phyloP scores from a whole-genome alignment of 768 basidiomycete species.

The Pleurotus ostreatus region DNA sequence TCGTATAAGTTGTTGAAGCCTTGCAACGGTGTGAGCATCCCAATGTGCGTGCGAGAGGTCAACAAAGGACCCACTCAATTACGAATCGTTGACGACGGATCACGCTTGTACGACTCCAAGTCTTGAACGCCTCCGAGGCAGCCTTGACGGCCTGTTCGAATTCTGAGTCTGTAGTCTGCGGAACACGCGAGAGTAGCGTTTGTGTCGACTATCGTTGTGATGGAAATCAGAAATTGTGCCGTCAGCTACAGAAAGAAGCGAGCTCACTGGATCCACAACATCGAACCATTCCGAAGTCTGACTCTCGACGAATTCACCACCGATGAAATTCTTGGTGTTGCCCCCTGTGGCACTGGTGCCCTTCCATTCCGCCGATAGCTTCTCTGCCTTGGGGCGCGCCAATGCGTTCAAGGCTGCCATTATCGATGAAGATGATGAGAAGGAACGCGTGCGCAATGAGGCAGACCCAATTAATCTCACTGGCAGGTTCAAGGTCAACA shows the following conservation, averaged over 20 bases:
- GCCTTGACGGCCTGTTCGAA: conserved; percentile 82
- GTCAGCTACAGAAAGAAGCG: neutral
- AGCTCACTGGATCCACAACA: conserved; percentile 80
- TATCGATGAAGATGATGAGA: conserved; percentile 45
- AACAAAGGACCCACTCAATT: conserved; percentile 62
- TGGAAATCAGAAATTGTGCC: conserved; percentile 5
- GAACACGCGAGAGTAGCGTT: conserved; percentile 82
- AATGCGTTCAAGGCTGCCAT: conserved; percentile 43
- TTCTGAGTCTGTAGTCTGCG: conserved; percentile 79
- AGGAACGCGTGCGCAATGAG: conserved; percentile 23
- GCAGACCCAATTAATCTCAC: conserved; percentile 27
- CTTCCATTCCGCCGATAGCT: conserved; percentile 73
- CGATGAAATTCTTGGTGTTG: conserved; percentile 88
- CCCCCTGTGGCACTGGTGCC: conserved; percentile 86
- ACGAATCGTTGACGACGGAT: conserved; percentile 85
- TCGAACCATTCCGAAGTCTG: conserved; percentile 78
- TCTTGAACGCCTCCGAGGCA: conserved; percentile 80
- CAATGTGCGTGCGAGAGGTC: neutral
- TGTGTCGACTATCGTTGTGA: conserved; percentile 71
- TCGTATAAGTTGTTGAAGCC: conserved; percentile 84
- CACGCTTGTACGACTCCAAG: conserved; percentile 85
- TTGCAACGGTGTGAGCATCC: conserved; percentile 23
- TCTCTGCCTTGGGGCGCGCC: conserved; percentile 62
- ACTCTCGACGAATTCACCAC: conserved; percentile 86
- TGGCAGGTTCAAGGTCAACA: conserved; percentile 21